These are phyloP conservation scores for Globisporangium abappressorium DNA, from an alignment of 352 stramenopile genomes.

Conservation along the genomic window DNA sequence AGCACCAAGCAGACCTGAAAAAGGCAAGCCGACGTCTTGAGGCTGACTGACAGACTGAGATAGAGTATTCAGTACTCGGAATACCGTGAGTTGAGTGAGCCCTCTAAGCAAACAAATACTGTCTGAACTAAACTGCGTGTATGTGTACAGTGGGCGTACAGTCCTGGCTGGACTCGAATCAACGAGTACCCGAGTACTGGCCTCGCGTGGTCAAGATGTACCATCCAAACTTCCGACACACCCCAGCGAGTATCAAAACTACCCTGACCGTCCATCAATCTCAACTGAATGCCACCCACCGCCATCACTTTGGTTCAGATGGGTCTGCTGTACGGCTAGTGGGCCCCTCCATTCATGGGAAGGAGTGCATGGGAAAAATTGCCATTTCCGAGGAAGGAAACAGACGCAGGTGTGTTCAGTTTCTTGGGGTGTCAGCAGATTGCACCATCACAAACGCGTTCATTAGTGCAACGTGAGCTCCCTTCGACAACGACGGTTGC, in stretches of 20 bases:
- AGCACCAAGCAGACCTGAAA: not conserved
- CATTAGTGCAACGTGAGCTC: slow-evolving; percentile 66
- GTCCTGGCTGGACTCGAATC: not conserved
- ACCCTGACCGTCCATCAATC: not conserved
- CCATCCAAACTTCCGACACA: not conserved
- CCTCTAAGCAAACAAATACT: not conserved
- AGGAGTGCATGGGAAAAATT: slow-evolving; percentile 53
- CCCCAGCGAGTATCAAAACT: not conserved
- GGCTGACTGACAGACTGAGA: not conserved
- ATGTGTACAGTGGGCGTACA: not conserved
- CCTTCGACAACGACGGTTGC: slow-evolving; percentile 73
- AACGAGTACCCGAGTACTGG: not conserved
- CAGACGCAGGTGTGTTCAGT: slow-evolving; percentile 63
- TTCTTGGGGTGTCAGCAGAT: slow-evolving; percentile 76
- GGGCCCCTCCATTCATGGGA: slow-evolving; percentile 13
- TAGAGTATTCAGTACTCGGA: not conserved
- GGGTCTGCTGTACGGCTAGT: not conserved
- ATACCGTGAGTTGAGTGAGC: not conserved
- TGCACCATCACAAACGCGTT: slow-evolving; percentile 70
- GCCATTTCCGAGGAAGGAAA: slow-evolving; percentile 41
- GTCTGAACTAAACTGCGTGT: not conserved
- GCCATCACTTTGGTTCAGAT: not conserved
- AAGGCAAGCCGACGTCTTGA: not conserved
- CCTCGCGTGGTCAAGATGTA: not conserved
- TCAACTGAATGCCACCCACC: not conserved